A percentile compares a stretch with the other conserved stretches of the same genome.
Evolutionary conservation across 805 yeast species (phyloP).

Genomic region (Barnettozyma pratensis): DNA sequence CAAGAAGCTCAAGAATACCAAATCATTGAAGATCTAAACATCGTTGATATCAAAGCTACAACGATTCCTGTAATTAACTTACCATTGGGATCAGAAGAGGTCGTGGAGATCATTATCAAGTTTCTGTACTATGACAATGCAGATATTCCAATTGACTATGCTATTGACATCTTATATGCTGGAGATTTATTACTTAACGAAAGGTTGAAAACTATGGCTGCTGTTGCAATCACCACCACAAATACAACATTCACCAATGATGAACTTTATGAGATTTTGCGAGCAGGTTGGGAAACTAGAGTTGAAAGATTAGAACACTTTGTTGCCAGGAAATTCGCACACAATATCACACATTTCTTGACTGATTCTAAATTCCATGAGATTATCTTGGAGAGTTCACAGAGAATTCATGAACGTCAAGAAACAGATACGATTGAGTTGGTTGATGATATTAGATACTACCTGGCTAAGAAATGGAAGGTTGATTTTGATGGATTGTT

Average conservation of each 20-base stretch:
- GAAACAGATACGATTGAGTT: slow-evolving; percentile 78
- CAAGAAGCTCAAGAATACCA: slow-evolving; percentile 27
- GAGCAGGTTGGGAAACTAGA: slow-evolving; percentile 64
- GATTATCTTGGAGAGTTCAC: slow-evolving; percentile 43
- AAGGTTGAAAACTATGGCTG: slow-evolving; percentile 60
- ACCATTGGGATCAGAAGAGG: slow-evolving; percentile 26
- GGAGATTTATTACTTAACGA: slow-evolving; percentile 58
- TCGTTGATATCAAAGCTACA: slow-evolving; percentile 11
- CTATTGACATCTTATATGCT: slow-evolving; percentile 50
- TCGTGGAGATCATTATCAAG: slow-evolving; percentile 46
- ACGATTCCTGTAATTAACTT: slow-evolving; percentile 28
- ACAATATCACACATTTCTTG: slow-evolving; percentile 36
- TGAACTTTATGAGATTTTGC: slow-evolving; percentile 50
- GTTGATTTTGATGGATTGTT: slow-evolving; percentile 30
- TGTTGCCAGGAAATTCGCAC: slow-evolving; percentile 55
- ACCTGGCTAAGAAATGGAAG: slow-evolving; percentile 32
- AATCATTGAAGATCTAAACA: slow-evolving; percentile 7
- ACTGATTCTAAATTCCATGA: slow-evolving; percentile 34
- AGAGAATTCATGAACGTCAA: slow-evolving; percentile 53
- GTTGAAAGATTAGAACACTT: slow-evolving; percentile 60
- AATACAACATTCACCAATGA: slow-evolving; percentile 25
- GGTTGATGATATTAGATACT: slow-evolving; percentile 71
- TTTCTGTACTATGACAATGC: slow-evolving; percentile 60
- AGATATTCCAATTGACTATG: slow-evolving; percentile 41
- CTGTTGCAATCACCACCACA: slow-evolving; percentile 34